A percentile compares a stretch with the other conserved stretches of the same genome.
phyloP scores from a whole-genome alignment of 129 eudicot genomes.

The Tanacetum coccineum region DNA sequence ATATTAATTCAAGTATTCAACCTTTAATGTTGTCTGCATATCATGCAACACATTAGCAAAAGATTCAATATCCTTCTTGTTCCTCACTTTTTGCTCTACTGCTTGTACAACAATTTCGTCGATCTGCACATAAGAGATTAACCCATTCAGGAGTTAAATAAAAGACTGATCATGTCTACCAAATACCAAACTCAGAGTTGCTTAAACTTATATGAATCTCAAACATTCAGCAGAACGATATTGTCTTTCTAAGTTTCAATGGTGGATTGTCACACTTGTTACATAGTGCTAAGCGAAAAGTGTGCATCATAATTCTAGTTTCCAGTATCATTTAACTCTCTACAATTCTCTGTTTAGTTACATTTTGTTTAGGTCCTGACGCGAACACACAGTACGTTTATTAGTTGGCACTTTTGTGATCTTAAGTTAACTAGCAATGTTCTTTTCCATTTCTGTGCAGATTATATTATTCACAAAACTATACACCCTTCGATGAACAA shows the following conservation, averaged over 20 bases:
- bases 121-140: conserved; percentile 45
- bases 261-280: not conserved
- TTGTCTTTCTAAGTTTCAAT: not conserved
- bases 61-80: conserved; percentile 63
- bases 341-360: too few relatives aligned
- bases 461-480: too few relatives aligned
- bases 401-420: not conserved
- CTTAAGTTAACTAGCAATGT: not conserved
- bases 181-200: too few relatives aligned
- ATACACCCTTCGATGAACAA: too few relatives aligned
- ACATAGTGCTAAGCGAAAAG: not conserved
- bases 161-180: not conserved
- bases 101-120: conserved; percentile 93
- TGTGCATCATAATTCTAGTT: not conserved
- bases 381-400: not conserved
- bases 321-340: not conserved
- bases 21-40: conserved; percentile 71
- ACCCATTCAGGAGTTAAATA: not conserved
- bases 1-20: conserved; percentile 16
- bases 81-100: conserved; percentile 39
- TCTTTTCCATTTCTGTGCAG: not conserved
- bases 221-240: not conserved
- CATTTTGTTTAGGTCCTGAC: not conserved
- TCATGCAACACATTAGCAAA: conserved; percentile 58
- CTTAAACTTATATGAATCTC: not conserved